Percentiles rank a stretch among this genome's conserved stretches.
Evolutionary conservation across 2,329 filamentous ascomycete species (phyloP).

Genomic region (Verticillium longisporum): DNA sequence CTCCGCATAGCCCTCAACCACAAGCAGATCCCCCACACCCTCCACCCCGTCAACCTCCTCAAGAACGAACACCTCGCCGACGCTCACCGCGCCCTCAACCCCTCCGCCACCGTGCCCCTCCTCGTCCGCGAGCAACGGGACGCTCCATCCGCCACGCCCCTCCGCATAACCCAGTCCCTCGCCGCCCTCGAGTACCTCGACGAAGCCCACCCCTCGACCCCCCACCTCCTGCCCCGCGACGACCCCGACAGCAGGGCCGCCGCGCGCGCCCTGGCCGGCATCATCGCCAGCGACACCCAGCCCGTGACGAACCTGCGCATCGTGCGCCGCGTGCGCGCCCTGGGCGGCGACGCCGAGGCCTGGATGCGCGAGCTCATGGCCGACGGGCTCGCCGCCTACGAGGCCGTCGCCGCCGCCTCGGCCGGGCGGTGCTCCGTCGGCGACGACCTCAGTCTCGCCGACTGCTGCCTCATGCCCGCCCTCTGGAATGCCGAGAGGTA

Average conservation of each 20-base stretch:
- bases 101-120: constrained; percentile 47
- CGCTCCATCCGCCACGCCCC: constrained; percentile 7
- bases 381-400: constrained; percentile 50
- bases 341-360: constrained; percentile 33
- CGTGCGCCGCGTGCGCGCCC: constrained; percentile 36
- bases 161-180: constrained; percentile 48
- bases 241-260: constrained; percentile 32
- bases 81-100: constrained; percentile 41
- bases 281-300: constrained; percentile 52
- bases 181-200: constrained; percentile 58
- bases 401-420: constrained; percentile 28
- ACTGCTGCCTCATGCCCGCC: constrained; percentile 51
- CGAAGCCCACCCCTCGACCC: constrained; percentile 35
- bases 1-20: constrained; percentile 52
- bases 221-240: constrained; percentile 38
- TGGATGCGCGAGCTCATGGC: constrained; percentile 47
- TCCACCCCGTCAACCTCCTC: constrained; percentile 45
- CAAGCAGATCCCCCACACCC: constrained; percentile 42
- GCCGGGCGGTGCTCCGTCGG: constrained; percentile 49
- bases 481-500: constrained; percentile 50
- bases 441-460: constrained; percentile 48
- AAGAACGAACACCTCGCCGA: constrained; percentile 41
- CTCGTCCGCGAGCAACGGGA: constrained; percentile 25
- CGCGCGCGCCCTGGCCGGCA: constrained; percentile 44
- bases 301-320: constrained; percentile 53